Percentiles rank a stretch among this genome's conserved stretches.
Conservation (phyloP, 2,329 filamentous ascomycete genomes). For the Xylaria sp. region DNA sequence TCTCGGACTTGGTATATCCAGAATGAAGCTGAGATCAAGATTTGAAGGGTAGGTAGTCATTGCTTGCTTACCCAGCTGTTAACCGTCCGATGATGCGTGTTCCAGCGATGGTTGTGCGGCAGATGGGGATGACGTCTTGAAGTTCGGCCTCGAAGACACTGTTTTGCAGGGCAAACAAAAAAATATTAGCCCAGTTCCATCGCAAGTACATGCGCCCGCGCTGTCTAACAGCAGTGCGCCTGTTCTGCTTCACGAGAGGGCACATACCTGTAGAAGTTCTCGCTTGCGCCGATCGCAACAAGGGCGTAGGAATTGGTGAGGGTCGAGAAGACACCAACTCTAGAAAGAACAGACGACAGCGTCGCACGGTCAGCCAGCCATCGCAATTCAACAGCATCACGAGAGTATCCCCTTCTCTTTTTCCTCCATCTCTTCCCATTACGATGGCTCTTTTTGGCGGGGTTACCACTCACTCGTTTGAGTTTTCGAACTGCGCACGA, state of each 20-base stretch:
- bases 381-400: slow-evolving; percentile 6
- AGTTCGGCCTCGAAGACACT: slow-evolving; percentile 97
- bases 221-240: neutral
- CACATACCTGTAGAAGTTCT: slow-evolving; percentile 90
- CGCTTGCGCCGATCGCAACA: slow-evolving; percentile 87
- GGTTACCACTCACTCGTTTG: slow-evolving; percentile 66
- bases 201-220: neutral
- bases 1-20: no score
- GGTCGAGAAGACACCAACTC: slow-evolving; percentile 92
- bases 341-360: slow-evolving; percentile 34
- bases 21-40: neutral
- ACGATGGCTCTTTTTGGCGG: slow-evolving; percentile 22
- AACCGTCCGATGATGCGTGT: slow-evolving; percentile 93
- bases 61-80: slow-evolving; percentile 71
- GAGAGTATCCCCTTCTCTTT: slow-evolving; percentile 13
- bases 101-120: slow-evolving; percentile 91
- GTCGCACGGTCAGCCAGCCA: slow-evolving; percentile 16
- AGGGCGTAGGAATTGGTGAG: slow-evolving; percentile 97
- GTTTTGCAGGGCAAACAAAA: neutral
- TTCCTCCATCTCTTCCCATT: slow-evolving; percentile 5
- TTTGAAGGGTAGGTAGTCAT: neutral
- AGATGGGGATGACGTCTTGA: slow-evolving; percentile 95
- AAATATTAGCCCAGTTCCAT: slow-evolving; percentile 11
- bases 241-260: neutral
- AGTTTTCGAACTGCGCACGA: slow-evolving; percentile 78